These are phyloP conservation scores for Penicillium sp. DNA, from an alignment of 2,329 filamentous ascomycete genomes.

Conservation along the genomic window DNA sequence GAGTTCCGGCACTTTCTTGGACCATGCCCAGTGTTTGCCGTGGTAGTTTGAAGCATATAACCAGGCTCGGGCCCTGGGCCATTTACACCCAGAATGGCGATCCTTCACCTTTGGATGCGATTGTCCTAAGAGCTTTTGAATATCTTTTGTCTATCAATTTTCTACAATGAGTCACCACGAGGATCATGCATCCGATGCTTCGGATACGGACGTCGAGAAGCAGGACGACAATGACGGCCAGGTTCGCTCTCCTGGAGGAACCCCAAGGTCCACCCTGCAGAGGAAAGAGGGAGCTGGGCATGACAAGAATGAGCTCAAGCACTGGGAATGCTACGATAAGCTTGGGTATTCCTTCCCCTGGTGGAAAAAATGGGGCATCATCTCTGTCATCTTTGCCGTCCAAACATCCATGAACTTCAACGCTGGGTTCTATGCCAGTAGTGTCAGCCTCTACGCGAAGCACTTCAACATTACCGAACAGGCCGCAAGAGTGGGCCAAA, in stretches of 20 bases:
- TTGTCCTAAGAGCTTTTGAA: neutral
- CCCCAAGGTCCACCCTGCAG: constrained; percentile 6
- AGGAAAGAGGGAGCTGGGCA: constrained; percentile 13
- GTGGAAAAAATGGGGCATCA: constrained; percentile 70
- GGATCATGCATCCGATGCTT: constrained; percentile 1
- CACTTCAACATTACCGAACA: constrained; percentile 69
- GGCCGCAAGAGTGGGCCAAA: constrained; percentile 69
- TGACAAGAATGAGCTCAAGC: constrained; percentile 44
- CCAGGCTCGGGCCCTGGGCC: neutral
- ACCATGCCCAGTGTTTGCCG: neutral
- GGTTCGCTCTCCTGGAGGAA: constrained; percentile 15
- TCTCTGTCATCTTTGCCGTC: constrained; percentile 68
- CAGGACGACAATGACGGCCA: constrained; percentile 14
- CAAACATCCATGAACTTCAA: constrained; percentile 79
- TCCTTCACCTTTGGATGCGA: neutral
- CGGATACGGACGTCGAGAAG: constrained; percentile 22
- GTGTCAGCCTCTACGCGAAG: constrained; percentile 60
- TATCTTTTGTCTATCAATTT: neutral
- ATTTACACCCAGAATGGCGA: neutral
- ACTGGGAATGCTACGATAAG: constrained; percentile 64
- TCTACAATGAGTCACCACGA: constrained; percentile 14
- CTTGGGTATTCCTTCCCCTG: constrained; percentile 62
- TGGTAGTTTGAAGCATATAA: constrained; percentile 2
- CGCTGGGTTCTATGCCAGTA: constrained; percentile 71
- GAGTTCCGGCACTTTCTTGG: neutral